phyloP scores from a whole-genome alignment of 2,329 filamentous ascomycete genomes.

The Magnaporthiopsis rhizophila region DNA sequence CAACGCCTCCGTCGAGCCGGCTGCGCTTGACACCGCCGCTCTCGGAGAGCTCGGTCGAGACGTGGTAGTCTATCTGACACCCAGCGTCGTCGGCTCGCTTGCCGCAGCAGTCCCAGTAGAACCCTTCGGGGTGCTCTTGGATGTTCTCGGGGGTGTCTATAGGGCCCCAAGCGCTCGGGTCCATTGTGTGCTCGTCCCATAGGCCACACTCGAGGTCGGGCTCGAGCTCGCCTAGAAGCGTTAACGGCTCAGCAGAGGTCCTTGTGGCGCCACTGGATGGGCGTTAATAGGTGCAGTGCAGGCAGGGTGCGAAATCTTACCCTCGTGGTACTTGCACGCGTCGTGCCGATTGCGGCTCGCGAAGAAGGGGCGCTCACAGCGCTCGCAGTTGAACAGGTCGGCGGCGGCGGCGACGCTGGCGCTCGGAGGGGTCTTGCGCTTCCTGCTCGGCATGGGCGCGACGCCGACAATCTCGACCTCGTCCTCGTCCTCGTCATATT shows the following conservation, averaged over 20 bases:
- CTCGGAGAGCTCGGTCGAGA: not conserved
- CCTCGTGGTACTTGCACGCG: constrained; percentile 8
- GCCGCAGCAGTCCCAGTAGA: constrained; percentile 17
- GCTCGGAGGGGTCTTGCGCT: not conserved
- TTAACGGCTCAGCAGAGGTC: not conserved
- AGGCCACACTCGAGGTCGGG: constrained; percentile 8
- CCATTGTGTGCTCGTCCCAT: constrained; percentile 8
- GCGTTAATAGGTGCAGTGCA: not conserved
- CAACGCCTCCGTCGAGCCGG: not conserved
- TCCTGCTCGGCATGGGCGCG: not conserved
- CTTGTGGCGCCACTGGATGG: not conserved
- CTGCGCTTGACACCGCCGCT: not conserved
- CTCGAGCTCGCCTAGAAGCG: constrained; percentile 13
- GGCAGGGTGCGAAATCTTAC: not conserved
- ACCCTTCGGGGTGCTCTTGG: constrained; percentile 13
- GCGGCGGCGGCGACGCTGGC: not conserved
- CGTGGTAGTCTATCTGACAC: constrained; percentile 1
- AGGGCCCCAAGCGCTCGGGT: constrained; percentile 8
- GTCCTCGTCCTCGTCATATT: not conserved
- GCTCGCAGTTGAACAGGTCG: constrained; percentile 1
- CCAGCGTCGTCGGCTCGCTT: not conserved
- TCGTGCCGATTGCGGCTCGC: constrained; percentile 11
- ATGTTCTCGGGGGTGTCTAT: constrained; percentile 13
- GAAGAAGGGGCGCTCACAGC: constrained; percentile 8
- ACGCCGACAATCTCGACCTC: not conserved